Percentiles rank a stretch among this genome's conserved stretches.
phyloP scores from a whole-genome alignment of 305 asterid species.

The Solanum hybrid region DNA sequence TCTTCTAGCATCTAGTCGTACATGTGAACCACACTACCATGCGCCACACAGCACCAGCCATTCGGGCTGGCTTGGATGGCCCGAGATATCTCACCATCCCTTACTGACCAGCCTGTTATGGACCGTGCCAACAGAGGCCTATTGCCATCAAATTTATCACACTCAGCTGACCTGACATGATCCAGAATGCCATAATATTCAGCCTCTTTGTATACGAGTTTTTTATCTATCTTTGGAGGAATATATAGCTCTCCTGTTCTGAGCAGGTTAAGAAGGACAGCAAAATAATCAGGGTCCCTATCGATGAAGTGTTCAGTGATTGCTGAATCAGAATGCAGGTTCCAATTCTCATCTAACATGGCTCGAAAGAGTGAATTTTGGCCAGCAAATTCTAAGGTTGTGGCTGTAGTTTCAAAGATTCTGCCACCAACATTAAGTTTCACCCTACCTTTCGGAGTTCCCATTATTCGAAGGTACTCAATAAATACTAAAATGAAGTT shows the following conservation, averaged over 20 bases:
- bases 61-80: background rate
- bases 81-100: conserved; percentile 40
- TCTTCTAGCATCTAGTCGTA: background rate
- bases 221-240: conserved; percentile 51
- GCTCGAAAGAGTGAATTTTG: conserved; percentile 67
- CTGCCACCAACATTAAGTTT: conserved; percentile 65
- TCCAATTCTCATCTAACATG: conserved; percentile 70
- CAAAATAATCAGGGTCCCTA: conserved; percentile 67
- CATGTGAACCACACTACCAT: background rate
- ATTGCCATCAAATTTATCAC: conserved; percentile 75
- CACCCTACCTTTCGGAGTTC: conserved; percentile 54
- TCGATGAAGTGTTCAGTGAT: conserved; percentile 60
- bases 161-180: background rate
- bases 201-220: conserved; percentile 55
- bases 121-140: conserved; percentile 42
- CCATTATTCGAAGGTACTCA: conserved; percentile 19
- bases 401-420: conserved; percentile 62
- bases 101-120: conserved; percentile 43
- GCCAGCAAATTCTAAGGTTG: conserved; percentile 71
- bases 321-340: conserved; percentile 32
- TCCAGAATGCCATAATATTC: background rate
- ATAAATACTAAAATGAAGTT: background rate
- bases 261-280: conserved; percentile 65
- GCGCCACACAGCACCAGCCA: background rate
- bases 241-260: conserved; percentile 52